phyloP scores from a whole-genome alignment of 2,329 filamentous ascomycete species.

The Fusarium sacchari region DNA sequence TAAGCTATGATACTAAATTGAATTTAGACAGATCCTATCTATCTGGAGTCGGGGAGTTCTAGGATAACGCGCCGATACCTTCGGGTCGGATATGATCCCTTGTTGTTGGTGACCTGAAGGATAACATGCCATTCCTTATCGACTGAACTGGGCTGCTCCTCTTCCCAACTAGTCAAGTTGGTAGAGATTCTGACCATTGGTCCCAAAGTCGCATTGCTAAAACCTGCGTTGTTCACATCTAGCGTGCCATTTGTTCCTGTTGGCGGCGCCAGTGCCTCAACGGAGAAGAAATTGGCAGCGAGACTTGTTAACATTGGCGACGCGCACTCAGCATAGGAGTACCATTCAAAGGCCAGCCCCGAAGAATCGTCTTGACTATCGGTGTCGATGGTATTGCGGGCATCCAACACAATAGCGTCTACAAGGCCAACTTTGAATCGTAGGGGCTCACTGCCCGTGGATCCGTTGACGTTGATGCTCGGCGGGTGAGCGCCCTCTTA shows the following conservation, averaged over 20 bases:
- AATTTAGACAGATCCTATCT: background rate
- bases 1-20: no score
- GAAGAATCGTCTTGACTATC: background rate
- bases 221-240: background rate
- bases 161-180: background rate
- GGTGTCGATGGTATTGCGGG: background rate
- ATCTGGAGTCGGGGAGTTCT: background rate
- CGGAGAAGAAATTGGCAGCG: background rate
- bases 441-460: background rate
- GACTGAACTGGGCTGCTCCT: background rate
- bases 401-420: background rate
- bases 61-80: background rate
- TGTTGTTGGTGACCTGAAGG: slow-evolving; percentile 14
- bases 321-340: background rate
- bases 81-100: background rate
- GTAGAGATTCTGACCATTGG: background rate
- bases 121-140: slow-evolving; percentile 16
- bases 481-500: background rate
- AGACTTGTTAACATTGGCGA: background rate
- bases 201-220: background rate
- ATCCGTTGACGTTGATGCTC: slow-evolving; percentile 1
- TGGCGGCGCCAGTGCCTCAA: background rate
- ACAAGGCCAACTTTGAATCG: background rate
- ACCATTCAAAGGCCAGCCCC: slow-evolving; percentile 6
- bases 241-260: background rate